phyloP scores from a whole-genome alignment of 2,329 filamentous ascomycete species.

The Epichloe uncinata region DNA sequence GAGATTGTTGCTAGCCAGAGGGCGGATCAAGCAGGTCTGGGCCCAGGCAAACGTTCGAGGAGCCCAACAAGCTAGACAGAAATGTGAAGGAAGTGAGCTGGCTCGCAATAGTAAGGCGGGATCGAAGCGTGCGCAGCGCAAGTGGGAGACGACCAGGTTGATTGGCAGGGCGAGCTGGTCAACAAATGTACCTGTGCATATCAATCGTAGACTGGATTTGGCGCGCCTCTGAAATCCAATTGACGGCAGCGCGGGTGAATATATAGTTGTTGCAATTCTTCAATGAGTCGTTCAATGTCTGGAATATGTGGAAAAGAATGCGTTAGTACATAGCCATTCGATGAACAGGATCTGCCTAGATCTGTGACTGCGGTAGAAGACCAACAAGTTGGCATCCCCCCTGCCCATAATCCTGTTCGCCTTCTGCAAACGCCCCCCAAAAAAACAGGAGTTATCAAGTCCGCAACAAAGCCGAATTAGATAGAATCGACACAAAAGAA shows the following conservation, averaged over 20 bases:
- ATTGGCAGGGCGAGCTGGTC: conserved; percentile 1
- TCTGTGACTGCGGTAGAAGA: too few species aligned
- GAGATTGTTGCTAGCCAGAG: background rate
- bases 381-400: too few species aligned
- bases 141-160: background rate
- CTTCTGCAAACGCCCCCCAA: background rate
- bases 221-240: background rate
- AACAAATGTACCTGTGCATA: background rate
- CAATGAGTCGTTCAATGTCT: too few species aligned
- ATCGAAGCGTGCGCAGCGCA: background rate
- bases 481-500: background rate
- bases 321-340: too few species aligned
- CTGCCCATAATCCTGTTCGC: background rate
- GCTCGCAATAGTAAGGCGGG: background rate
- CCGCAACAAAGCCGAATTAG: background rate
- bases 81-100: background rate
- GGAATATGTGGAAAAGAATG: too few species aligned
- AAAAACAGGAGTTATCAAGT: background rate
- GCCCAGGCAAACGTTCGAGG: background rate
- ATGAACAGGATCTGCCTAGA: too few species aligned
- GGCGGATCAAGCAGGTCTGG: background rate
- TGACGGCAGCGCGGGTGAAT: too few species aligned
- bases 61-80: background rate
- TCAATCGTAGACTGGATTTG: background rate
- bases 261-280: too few species aligned